Base-by-base conservation (phyloP, 148 eudicot genomes). In the Cornus florida region DNA sequence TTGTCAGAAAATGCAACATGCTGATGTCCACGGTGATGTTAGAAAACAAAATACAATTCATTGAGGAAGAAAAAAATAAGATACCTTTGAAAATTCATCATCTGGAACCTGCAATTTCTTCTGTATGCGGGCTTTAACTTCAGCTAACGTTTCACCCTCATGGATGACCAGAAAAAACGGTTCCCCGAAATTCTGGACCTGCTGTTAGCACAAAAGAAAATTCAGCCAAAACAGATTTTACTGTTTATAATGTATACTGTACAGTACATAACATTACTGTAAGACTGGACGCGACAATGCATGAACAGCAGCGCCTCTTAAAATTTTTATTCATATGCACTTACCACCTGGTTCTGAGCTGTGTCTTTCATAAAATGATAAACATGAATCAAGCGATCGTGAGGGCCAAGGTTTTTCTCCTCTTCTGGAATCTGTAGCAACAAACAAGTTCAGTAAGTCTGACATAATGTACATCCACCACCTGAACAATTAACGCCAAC, bases 11-110 rank as follows among this genome's bases (percentile, higher is more conserved):
- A 41, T 43, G 19, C 14, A 13, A 20, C 70, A 43, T 17, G 64
- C 64, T 57, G 64, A 57, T 43, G 48, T 43, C 48, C 48, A 43
- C 43, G 7, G 48, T 43, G 5, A 62, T 62, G 5, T 62, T 20
- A 16, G 16, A 20, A 32, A 32, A 65, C 2, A 48, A 62, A 76
- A 65, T 11, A 38, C 16, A 9, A 46, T 2, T 38, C 17, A 19
- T 14, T 6, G 53, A 69, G 32, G 31, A 9, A 28, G 28, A 28
- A 28, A 28, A 16, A 70, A 35, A 1, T 1, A 70, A 20, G 3
- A 28, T 90, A 97, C 99, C 95, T 97, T 94, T 4, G 97, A 88
- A 78, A 94, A 97, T 67, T 97, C 99, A 73, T 94, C 99, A 83
- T 92, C 98, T 33, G 91, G 82, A 83, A 94, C 94, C 74, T 78